phyloP scores from a whole-genome alignment of 2,329 filamentous ascomycete species.

The Aspergillus tubingensis region DNA sequence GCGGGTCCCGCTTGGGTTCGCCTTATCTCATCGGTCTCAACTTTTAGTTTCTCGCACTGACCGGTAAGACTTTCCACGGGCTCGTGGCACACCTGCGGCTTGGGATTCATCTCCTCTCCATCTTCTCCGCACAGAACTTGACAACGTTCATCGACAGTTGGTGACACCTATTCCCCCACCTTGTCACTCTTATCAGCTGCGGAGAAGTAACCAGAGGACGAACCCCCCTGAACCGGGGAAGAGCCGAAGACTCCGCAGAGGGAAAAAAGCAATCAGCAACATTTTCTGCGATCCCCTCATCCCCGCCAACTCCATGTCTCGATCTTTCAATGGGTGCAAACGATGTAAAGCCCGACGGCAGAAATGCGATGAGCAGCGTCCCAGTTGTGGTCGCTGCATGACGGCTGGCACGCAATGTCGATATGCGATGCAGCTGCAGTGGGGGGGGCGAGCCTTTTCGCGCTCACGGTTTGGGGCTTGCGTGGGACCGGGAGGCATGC shows the following conservation, averaged over 20 bases:
- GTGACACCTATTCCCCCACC: background rate
- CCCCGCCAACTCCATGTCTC: conserved; percentile 35
- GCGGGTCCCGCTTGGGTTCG: conserved; percentile 10
- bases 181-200: background rate
- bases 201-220: conserved; percentile 1
- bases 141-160: background rate
- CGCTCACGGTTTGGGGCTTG: conserved; percentile 42
- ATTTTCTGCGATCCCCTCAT: background rate
- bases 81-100: background rate
- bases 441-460: conserved; percentile 46
- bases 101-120: background rate
- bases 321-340: conserved; percentile 47
- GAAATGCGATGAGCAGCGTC: conserved; percentile 49
- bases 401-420: conserved; percentile 40
- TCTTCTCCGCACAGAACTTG: background rate
- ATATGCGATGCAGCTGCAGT: conserved; percentile 47
- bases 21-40: conserved; percentile 19
- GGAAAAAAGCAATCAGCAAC: conserved; percentile 11
- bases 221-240: conserved; percentile 4
- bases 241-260: conserved; percentile 9
- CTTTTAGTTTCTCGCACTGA: conserved; percentile 5
- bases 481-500: conserved; percentile 37
- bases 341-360: conserved; percentile 48
- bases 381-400: conserved; percentile 44
- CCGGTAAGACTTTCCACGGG: background rate